These are phyloP conservation scores for Chenopodium berlandieri DNA, from an alignment of 148 eudicot species.

Conservation along the genomic window DNA sequence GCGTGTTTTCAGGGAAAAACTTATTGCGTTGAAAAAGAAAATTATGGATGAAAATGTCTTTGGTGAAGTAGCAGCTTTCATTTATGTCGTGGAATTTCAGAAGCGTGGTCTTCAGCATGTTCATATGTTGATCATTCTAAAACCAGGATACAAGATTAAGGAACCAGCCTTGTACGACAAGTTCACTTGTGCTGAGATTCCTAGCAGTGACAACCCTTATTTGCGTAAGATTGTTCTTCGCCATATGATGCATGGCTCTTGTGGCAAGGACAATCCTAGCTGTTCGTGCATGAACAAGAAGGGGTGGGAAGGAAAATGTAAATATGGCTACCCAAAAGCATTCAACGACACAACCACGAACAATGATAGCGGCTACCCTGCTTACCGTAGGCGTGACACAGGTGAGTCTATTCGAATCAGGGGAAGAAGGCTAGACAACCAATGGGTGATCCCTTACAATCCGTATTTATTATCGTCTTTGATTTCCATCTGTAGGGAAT, in stretches of 20 bases:
- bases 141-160: background rate
- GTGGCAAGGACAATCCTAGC: background rate
- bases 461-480: background rate
- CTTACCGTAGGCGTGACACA: background rate
- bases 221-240: background rate
- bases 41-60: background rate
- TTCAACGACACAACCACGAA: background rate
- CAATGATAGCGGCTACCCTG: background rate
- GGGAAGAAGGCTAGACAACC: background rate
- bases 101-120: slow-evolving; percentile 3
- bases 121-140: background rate
- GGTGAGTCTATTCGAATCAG: background rate
- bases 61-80: background rate
- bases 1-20: background rate
- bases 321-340: background rate
- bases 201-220: background rate
- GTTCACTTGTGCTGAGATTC: background rate
- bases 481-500: too few species aligned
- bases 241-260: slow-evolving; percentile 18
- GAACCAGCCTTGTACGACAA: background rate
- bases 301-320: background rate
- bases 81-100: slow-evolving; percentile 7
- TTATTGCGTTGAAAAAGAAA: background rate
- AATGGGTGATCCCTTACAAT: background rate
- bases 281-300: background rate